These are phyloP conservation scores for Barnettozyma populi DNA, from an alignment of 805 yeast species.

Conservation along the genomic window DNA sequence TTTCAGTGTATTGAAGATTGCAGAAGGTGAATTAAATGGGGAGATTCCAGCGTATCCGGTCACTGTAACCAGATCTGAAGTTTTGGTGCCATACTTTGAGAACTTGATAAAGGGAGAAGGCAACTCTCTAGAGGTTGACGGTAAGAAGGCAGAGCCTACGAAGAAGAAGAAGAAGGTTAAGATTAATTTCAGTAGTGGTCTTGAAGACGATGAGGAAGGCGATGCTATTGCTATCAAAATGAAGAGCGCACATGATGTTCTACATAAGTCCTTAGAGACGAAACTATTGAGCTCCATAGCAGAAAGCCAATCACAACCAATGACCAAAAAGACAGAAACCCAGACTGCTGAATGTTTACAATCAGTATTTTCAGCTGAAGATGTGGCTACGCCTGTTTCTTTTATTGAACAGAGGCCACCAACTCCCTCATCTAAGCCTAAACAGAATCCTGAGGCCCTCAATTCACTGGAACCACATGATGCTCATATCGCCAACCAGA, in stretches of 20 bases:
- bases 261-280: conserved; percentile 17
- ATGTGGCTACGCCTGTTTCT: too few species aligned
- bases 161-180: conserved; percentile 29
- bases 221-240: conserved; percentile 28
- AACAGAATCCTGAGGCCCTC: conserved; percentile 27
- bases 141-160: conserved; percentile 9
- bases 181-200: conserved; percentile 29
- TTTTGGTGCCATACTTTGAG: conserved; percentile 44
- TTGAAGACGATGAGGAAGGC: conserved; percentile 21
- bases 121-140: neutral
- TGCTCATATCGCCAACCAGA: neutral
- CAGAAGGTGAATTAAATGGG: conserved; percentile 41
- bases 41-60: conserved; percentile 50
- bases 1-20: conserved; percentile 45
- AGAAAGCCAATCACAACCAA: neutral
- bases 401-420: too few species aligned
- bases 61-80: conserved; percentile 33
- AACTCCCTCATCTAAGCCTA: conserved; percentile 2
- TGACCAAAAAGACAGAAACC: neutral
- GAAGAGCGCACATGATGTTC: conserved; percentile 38
- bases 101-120: conserved; percentile 27
- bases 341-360: neutral
- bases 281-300: neutral
- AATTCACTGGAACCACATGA: conserved; percentile 25
- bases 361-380: neutral